Evolutionary conservation across 2,329 filamentous ascomycete genomes (phyloP), one percentile per base, ranked within the genome.

Genomic region (Trichophyton mentagrophytes): DNA sequence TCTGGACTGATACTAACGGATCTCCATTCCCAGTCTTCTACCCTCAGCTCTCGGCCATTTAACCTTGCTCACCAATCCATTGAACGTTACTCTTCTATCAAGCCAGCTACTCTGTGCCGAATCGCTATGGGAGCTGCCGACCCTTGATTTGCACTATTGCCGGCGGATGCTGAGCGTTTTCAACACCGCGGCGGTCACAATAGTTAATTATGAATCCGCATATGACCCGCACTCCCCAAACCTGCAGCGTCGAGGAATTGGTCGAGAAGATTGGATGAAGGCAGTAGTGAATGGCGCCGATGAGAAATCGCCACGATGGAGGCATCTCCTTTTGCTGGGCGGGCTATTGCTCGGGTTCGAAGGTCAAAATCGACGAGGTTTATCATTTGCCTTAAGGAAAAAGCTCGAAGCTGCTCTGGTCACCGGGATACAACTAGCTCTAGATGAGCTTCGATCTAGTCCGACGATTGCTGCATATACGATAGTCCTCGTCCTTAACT

Each of bases 291-390:
- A 77, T 46, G 83, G 83, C 7, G 83, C 83, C 15, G 81, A 85
- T 67, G 83, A 82, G 51, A 79, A 78, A 66, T 85, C 77, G 72
- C 81, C 79, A 17, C 78, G 89, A 68, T 96, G 90, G 90, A 86
- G 90, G 71, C 90, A 96, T 72, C 74, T 90, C 33, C 77, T 96
- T n/a, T 81, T 91, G 3, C 80, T 96, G 7, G 85, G 85, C 0
- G 91, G 90, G 2, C 77, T 95, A 22, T 74, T 96, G 61, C 81
- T 92, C 69, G 90, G 89, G 7, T 86, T 91, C 69, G 86, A 88
- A 65, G 78, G 80, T 15, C 79, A 82, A 63, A 81, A 85, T 46
- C 76, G 84, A 53, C 80, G 81, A 62, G 82, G 83, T n/a, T 72
- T 90, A n/a, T 82, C 85, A 3, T 74, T 78, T 36, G 73, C 79